Percentiles rank a stretch among this genome's conserved stretches.
Evolutionary conservation across 345 rosid species (phyloP).

Genomic region (Citrus mangshanensis): DNA sequence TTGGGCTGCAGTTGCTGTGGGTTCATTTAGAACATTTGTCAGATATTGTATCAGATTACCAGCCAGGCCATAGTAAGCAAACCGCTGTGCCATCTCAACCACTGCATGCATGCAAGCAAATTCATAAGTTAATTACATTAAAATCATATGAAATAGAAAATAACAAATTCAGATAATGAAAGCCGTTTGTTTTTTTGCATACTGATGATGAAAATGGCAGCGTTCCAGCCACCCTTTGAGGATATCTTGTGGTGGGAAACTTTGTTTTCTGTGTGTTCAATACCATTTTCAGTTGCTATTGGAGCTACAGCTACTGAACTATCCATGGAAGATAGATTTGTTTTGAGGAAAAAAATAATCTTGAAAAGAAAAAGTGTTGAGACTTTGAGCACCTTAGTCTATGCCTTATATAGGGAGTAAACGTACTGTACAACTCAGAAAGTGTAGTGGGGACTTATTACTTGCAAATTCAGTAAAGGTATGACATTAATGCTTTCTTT

Average conservation of each 20-base stretch:
- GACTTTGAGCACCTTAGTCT: background rate
- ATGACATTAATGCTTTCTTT: no score
- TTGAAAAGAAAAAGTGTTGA: background rate
- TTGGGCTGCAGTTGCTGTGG: constrained; percentile 57
- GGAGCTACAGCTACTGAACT: constrained; percentile 24
- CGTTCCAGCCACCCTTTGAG: constrained; percentile 68
- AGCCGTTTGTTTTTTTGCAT: constrained; percentile 14
- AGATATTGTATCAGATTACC: constrained; percentile 74
- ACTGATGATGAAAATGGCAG: constrained; percentile 91
- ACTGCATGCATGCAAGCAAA: constrained; percentile 31
- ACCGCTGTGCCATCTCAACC: constrained; percentile 79
- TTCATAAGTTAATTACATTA: no score
- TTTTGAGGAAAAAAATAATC: background rate
- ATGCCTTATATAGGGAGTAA: background rate
- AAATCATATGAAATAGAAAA: background rate
- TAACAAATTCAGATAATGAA: background rate
- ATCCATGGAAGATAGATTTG: constrained; percentile 17
- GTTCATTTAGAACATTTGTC: constrained; percentile 55
- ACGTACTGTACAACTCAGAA: background rate
- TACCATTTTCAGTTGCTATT: background rate
- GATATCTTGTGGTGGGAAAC: background rate
- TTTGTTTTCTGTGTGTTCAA: background rate
- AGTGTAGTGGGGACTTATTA: background rate
- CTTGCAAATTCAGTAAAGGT: no score
- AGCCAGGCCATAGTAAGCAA: constrained; percentile 76